Percentiles rank a stretch among this genome's conserved stretches.
Evolutionary conservation across 371 early-diverging fungal genomes (phyloP).

Genomic region (Mycotypha africana): DNA sequence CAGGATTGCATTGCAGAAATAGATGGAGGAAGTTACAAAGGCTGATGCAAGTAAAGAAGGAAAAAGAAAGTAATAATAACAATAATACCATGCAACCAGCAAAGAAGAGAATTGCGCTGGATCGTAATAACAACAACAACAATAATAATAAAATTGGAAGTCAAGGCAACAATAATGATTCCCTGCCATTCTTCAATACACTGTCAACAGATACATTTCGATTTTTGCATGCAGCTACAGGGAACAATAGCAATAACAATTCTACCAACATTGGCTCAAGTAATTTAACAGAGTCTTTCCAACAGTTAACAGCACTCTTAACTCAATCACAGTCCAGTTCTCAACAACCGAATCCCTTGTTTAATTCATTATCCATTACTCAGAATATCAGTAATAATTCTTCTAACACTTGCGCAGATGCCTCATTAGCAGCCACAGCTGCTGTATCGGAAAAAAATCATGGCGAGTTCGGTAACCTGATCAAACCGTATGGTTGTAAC

Average conservation of each 20-base stretch:
- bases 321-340: no score
- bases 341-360: no score
- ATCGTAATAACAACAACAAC: slow-evolving; percentile 9
- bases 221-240: no score
- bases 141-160: not conserved
- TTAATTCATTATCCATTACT: no score
- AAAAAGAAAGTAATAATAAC: slow-evolving; percentile 14
- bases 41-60: slow-evolving; percentile 50
- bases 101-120: not conserved
- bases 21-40: slow-evolving; percentile 77
- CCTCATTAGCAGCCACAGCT: not conserved
- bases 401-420: slow-evolving; percentile 12
- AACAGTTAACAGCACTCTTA: no score
- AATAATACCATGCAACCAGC: not conserved
- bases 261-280: no score
- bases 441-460: no score
- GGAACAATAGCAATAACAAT: no score
- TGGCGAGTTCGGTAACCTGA: slow-evolving; percentile 5
- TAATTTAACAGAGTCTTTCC: no score
- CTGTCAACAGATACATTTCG: no score
- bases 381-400: slow-evolving; percentile 20
- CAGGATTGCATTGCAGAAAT: slow-evolving; percentile 78
- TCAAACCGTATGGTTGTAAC: slow-evolving; percentile 71
- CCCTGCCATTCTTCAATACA: not conserved
- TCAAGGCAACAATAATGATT: not conserved